Conservation (phyloP, 768 basidiomycete species). For the Pleurotus salmoneostramineus region DNA sequence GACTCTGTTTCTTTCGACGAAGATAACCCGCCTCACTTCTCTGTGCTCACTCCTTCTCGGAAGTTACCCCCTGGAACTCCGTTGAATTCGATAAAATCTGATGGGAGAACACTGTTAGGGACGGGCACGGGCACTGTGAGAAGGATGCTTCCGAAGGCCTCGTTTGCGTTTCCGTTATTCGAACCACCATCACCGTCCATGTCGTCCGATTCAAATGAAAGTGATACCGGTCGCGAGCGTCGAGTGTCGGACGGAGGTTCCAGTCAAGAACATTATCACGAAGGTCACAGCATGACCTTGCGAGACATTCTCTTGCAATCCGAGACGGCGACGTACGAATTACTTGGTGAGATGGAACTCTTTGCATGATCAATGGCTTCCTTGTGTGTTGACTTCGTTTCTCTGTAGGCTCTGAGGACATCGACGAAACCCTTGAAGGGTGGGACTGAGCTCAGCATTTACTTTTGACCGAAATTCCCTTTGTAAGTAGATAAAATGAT, state of each 20-base stretch:
- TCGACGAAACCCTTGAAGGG: not conserved
- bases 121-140: slow-evolving; percentile 11
- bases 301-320: slow-evolving; percentile 40
- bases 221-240: too few species aligned
- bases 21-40: slow-evolving; percentile 3
- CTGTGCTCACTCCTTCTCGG: not conserved
- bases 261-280: slow-evolving; percentile 24
- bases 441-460: not conserved
- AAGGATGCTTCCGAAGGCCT: slow-evolving; percentile 7
- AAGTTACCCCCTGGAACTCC: not conserved
- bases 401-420: not conserved
- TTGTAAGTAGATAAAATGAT: too few species aligned
- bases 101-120: slow-evolving; percentile 17
- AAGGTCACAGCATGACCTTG: slow-evolving; percentile 44
- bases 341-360: slow-evolving; percentile 25
- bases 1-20: slow-evolving; percentile 2
- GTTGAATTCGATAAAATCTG: not conserved
- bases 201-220: not conserved
- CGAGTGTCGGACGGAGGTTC: not conserved
- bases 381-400: not conserved
- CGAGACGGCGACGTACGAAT: slow-evolving; percentile 32
- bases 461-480: too few species aligned
- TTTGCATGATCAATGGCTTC: not conserved
- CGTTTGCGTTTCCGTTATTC: not conserved
- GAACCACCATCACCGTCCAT: not conserved